Evolutionary conservation across 495 filamentous ascomycete genomes (phyloP).

Genomic region (Penicillium parvum): DNA sequence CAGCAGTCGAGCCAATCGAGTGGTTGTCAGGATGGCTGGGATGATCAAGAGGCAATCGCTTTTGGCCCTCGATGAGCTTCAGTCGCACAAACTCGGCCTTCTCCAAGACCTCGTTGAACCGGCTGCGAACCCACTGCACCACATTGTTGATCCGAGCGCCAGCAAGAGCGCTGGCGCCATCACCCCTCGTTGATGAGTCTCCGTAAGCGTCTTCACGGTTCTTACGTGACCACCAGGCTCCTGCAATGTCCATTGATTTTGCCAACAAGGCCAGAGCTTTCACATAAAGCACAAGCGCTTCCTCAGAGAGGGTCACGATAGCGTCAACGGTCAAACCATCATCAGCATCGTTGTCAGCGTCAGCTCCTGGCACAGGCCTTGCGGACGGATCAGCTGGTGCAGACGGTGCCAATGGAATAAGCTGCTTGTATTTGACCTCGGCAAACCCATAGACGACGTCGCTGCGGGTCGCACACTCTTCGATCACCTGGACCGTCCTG

Average conservation of each 20-base stretch:
- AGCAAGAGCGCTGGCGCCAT: constrained; percentile 48
- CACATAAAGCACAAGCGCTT: constrained; percentile 92
- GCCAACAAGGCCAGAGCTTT: constrained; percentile 85
- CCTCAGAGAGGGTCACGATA: constrained; percentile 81
- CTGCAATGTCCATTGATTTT: constrained; percentile 95
- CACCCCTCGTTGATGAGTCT: constrained; percentile 36
- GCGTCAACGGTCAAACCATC: constrained; percentile 73
- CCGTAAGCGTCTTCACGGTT: constrained; percentile 59
- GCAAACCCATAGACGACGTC: constrained; percentile 96
- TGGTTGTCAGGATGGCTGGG: constrained; percentile 81
- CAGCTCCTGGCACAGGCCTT: constrained; percentile 36
- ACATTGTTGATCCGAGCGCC: constrained; percentile 80
- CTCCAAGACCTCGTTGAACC: constrained; percentile 94
- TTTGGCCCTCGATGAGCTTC: constrained; percentile 83
- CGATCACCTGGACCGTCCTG: constrained; percentile 70
- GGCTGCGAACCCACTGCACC: constrained; percentile 88
- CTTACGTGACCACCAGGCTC: constrained; percentile 83
- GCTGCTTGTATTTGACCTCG: constrained; percentile 96
- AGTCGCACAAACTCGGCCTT: constrained; percentile 89
- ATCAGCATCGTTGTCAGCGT: constrained; percentile 29
- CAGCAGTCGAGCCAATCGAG: constrained; percentile 42
- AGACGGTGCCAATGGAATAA: constrained; percentile 80
- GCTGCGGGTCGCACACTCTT: constrained; percentile 85
- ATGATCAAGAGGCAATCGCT: constrained; percentile 76
- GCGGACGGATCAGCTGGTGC: constrained; percentile 46